These are phyloP conservation scores for Seminavis robusta DNA, from an alignment of 108 stramenopile genomes.

Conservation along the genomic window DNA sequence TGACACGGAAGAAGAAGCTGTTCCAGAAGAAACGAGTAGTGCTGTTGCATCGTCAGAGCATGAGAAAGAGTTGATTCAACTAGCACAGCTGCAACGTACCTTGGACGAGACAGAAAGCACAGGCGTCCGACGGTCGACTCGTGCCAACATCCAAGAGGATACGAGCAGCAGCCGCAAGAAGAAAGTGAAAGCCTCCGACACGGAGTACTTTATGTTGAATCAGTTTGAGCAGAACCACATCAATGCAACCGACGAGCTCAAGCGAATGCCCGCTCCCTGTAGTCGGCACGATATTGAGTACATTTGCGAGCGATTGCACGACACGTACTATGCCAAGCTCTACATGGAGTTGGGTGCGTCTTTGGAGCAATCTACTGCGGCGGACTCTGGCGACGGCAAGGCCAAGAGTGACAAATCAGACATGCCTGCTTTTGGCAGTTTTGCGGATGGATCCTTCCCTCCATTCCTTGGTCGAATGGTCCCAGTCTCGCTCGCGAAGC, in stretches of 20 bases:
- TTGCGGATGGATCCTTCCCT: constrained; percentile 65
- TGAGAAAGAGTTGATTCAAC: constrained; percentile 27
- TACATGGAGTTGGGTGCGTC: constrained; percentile 38
- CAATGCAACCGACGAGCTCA: too few relatives aligned
- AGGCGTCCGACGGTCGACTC: constrained; percentile 29
- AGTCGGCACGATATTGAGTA: constrained; percentile 62
- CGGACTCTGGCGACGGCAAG: too few relatives aligned
- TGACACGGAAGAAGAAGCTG: constrained; percentile 10
- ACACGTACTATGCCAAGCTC: constrained; percentile 58
- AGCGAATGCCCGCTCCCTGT: constrained; percentile 4
- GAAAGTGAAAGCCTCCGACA: too few relatives aligned
- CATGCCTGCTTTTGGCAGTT: constrained; percentile 41
- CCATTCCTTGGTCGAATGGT: constrained; percentile 80
- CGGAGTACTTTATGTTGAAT: not conserved
- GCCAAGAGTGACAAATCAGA: too few relatives aligned
- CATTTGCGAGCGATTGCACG: constrained; percentile 59
- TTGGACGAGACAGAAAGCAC: constrained; percentile 26
- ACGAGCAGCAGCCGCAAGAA: too few relatives aligned
- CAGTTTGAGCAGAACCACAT: not conserved
- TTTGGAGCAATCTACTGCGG: too few relatives aligned
- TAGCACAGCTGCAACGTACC: constrained; percentile 20
- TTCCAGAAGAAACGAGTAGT: too few relatives aligned
- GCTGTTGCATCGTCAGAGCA: not conserved
- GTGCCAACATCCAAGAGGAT: constrained; percentile 4
- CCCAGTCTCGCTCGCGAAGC: constrained; percentile 9